Base-by-base conservation (phyloP, 2,329 filamentous ascomycete genomes). In the Remersonia thermophila region DNA sequence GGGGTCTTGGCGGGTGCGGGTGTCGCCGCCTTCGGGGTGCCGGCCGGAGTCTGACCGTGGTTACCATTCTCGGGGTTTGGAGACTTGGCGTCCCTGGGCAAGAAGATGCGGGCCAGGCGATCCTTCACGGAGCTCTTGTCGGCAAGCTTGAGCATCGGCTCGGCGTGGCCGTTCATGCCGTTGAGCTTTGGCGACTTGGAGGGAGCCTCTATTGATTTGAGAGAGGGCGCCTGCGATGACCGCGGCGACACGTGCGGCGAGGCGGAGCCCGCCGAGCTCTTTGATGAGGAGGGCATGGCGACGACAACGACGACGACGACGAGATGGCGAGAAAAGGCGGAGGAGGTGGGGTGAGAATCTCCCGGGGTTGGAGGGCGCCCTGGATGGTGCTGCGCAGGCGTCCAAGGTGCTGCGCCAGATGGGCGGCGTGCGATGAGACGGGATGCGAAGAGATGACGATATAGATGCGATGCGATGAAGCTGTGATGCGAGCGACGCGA, bases 41-140 rank as follows among this genome's bases (percentile, higher is more conserved):
- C 48, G 30, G 52, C 44, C 11, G 46, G 35, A 16, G 20, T 6
- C 5, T 23, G 20, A 9, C 20, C 20, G 9, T 23, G 20, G 20
- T 9, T 23, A 9, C 20, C 20, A 23, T 5, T 9, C 5, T 23
- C 20, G 20, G 20, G 9, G 9, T 5, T 9, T 6, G 20, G 20
- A 23, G 20, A 23, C 27, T 29, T 29, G 14, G 61, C 52, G 36
- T 76, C 73, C 52, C 71, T 75, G 45, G 63, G 67, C 36, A 68
- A 74, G 57, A 79, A 79, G 67, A 79, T 79, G 60, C 74, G 69
- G 28, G 73, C 71, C 38, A 79, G 54, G 32, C 73, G 69, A 51
- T 76, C 73, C 53, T 77, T 79, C 57, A 79, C 73, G 11, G 72
- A 74, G 2, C 67, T 55, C 54, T 72, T 76, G 48, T 77, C 72